phyloP scores from a whole-genome alignment of 2,329 filamentous ascomycete genomes.

The Nemania diffusa region DNA sequence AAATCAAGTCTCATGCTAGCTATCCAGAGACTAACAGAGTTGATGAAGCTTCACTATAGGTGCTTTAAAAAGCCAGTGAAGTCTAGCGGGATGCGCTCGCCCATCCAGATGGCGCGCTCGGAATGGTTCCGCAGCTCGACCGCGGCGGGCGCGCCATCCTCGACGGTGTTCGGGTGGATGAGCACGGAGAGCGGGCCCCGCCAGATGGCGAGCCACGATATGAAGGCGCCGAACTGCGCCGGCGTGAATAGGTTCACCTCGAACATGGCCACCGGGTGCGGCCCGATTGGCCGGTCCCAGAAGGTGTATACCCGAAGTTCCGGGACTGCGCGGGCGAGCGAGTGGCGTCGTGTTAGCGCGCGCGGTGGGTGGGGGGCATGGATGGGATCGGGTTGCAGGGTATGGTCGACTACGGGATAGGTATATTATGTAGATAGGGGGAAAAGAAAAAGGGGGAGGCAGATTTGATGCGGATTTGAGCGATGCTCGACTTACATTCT shows the following conservation, averaged over 20 bases:
- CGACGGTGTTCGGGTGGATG: conserved; percentile 80
- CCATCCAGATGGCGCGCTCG: conserved; percentile 78
- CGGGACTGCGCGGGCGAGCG: conserved; percentile 68
- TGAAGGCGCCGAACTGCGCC: conserved; percentile 87
- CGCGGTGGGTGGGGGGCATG: background rate
- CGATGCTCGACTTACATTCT: conserved; percentile 70
- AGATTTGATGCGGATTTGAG: too few species aligned
- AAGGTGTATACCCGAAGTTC: conserved; percentile 84
- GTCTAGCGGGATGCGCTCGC: conserved; percentile 72
- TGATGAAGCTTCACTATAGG: background rate
- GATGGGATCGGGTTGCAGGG: conserved; percentile 3
- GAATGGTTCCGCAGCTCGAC: conserved; percentile 67
- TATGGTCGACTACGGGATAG: too few species aligned
- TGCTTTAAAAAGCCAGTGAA: conserved; percentile 42
- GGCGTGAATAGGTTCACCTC: conserved; percentile 91
- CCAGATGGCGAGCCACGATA: conserved; percentile 86
- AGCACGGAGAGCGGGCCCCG: conserved; percentile 82
- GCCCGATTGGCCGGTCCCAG: conserved; percentile 81
- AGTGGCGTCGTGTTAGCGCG: conserved; percentile 4
- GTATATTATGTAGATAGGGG: background rate
- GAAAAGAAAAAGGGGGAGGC: background rate
- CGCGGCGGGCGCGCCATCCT: conserved; percentile 47
- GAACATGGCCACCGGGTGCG: conserved; percentile 88
- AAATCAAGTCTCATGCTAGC: background rate
- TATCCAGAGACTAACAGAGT: background rate